Conservation (phyloP, 2,329 filamentous ascomycete genomes). For the Fusarium caatingaense region DNA sequence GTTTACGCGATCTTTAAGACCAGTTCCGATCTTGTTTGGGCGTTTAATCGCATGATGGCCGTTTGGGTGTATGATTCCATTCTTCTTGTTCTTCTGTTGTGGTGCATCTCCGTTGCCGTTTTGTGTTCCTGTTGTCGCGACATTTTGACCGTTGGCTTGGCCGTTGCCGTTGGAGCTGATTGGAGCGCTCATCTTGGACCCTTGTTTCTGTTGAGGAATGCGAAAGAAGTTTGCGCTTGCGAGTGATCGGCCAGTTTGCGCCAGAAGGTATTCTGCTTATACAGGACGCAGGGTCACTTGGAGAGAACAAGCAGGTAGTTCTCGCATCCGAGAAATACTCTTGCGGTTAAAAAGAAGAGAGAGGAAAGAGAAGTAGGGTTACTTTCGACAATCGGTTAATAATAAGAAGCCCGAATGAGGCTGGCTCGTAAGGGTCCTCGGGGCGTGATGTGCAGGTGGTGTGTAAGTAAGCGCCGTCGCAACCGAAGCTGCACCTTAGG, state of each 20-base stretch:
- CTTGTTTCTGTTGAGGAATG: conserved; percentile 8
- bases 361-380: conserved; percentile 17
- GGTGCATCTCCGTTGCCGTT: conserved; percentile 10
- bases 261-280: background rate
- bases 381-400: conserved; percentile 1
- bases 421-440: conserved; percentile 25
- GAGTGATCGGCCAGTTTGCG: conserved; percentile 21
- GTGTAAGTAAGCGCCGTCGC: conserved; percentile 41
- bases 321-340: conserved; percentile 6
- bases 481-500: conserved; percentile 11
- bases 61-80: conserved; percentile 14
- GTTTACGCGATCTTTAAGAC: conserved; percentile 44
- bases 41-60: conserved; percentile 26
- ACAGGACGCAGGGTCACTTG: conserved; percentile 9
- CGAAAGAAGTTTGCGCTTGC: conserved; percentile 7
- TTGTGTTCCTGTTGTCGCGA: conserved; percentile 2
- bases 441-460: conserved; percentile 17
- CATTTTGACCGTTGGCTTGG: conserved; percentile 27
- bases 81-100: conserved; percentile 11
- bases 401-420: conserved; percentile 17
- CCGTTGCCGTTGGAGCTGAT: conserved; percentile 18
- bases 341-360: conserved; percentile 4
- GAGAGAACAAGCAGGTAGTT: background rate
- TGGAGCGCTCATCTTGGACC: conserved; percentile 32
- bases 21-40: conserved; percentile 24